Conservation (phyloP, 2,329 filamentous ascomycete species). For the Balansia obtecta region DNA sequence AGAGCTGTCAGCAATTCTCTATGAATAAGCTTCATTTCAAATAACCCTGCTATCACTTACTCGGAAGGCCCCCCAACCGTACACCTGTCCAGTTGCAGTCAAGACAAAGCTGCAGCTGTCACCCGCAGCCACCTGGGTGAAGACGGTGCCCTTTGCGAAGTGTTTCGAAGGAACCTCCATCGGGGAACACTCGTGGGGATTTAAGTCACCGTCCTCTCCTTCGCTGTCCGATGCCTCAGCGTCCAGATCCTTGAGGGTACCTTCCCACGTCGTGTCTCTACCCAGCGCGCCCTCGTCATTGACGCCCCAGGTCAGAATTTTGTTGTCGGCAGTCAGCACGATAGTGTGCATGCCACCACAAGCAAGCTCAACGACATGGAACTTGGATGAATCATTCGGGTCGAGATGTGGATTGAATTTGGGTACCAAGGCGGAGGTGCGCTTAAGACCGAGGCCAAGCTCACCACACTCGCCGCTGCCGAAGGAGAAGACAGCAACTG, state of each 20-base stretch:
- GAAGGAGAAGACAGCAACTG: conserved; percentile 66
- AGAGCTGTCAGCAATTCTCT: not conserved
- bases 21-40: not conserved
- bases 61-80: conserved; percentile 76
- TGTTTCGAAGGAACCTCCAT: conserved; percentile 42
- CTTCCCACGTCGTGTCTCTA: conserved; percentile 57
- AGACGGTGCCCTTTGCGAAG: conserved; percentile 50
- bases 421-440: conserved; percentile 5
- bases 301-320: conserved; percentile 76
- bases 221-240: conserved; percentile 38
- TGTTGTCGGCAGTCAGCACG: conserved; percentile 67
- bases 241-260: conserved; percentile 45
- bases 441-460: conserved; percentile 62
- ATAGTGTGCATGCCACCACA: conserved; percentile 74
- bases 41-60: conserved; percentile 25
- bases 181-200: conserved; percentile 61
- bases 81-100: conserved; percentile 62
- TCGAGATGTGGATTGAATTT: conserved; percentile 60
- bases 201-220: conserved; percentile 54
- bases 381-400: conserved; percentile 46
- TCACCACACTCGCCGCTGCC: conserved; percentile 73
- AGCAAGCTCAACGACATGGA: conserved; percentile 62
- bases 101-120: conserved; percentile 68
- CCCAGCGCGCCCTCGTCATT: conserved; percentile 77
- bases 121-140: conserved; percentile 52